Conservation (phyloP, 78 protist genomes). For the Isochrysis galbana region DNA sequence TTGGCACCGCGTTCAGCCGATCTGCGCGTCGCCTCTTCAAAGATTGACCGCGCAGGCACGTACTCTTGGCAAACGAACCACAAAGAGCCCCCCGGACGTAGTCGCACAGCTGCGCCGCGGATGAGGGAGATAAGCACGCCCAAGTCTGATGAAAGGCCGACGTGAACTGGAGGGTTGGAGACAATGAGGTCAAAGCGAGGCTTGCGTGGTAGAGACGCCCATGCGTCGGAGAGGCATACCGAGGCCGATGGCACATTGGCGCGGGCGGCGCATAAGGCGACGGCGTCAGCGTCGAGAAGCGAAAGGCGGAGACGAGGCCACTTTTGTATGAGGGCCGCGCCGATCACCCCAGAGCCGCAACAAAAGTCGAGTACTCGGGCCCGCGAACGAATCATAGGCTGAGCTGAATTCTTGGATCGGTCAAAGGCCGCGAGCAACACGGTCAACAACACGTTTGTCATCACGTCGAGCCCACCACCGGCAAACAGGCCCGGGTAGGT, state of each 20-base stretch:
- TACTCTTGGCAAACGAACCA: not conserved
- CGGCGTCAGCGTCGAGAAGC: conserved; percentile 14
- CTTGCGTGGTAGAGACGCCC: not conserved
- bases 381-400: not conserved
- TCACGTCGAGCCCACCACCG: not conserved
- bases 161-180: not conserved
- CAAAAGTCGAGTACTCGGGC: not conserved
- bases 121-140: not conserved
- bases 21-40: not conserved
- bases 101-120: not conserved
- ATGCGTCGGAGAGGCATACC: not conserved
- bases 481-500: not conserved
- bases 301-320: not conserved
- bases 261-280: not conserved
- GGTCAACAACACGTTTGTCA: not conserved
- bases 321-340: not conserved
- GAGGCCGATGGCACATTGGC: not conserved
- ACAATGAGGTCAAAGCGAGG: not conserved
- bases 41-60: not conserved
- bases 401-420: no score
- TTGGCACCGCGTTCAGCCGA: no score
- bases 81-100: not conserved
- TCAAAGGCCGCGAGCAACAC: no score
- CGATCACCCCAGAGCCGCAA: not conserved
- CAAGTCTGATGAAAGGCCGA: not conserved